These are phyloP conservation scores for Epichloe hybrida DNA, from an alignment of 2,329 filamentous ascomycete species.

Conservation along the genomic window DNA sequence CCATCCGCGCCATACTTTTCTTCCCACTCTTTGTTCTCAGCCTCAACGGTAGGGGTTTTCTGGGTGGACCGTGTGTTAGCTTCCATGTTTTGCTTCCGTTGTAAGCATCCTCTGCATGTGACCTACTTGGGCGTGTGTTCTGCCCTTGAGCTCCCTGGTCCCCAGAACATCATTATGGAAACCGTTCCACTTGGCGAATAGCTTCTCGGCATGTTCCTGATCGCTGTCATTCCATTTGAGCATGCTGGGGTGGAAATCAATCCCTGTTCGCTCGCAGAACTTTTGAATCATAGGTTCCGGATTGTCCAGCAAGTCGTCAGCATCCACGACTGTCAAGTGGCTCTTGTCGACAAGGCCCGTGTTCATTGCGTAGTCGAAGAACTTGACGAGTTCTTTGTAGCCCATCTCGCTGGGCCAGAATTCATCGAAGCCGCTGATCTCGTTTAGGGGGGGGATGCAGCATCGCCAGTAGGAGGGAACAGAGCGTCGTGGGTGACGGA, in stretches of 20 bases:
- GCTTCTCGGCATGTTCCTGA: slow-evolving; percentile 56
- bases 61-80: slow-evolving; percentile 17
- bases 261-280: slow-evolving; percentile 70
- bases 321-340: slow-evolving; percentile 76
- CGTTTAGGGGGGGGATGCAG: slow-evolving; percentile 73
- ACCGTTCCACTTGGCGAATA: slow-evolving; percentile 93
- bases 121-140: slow-evolving; percentile 48
- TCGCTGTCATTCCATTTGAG: slow-evolving; percentile 70
- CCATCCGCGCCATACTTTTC: slow-evolving; percentile 62
- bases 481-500: slow-evolving; percentile 83
- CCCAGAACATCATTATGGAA: slow-evolving; percentile 93
- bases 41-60: slow-evolving; percentile 49
- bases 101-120: not conserved
- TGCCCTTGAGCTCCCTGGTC: slow-evolving; percentile 61
- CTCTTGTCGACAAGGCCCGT: slow-evolving; percentile 58
- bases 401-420: slow-evolving; percentile 85
- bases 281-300: slow-evolving; percentile 61
- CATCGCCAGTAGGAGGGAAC: slow-evolving; percentile 93
- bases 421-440: slow-evolving; percentile 70
- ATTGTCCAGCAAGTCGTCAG: slow-evolving; percentile 83
- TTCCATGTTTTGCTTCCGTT: not conserved
- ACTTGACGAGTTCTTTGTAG: slow-evolving; percentile 70
- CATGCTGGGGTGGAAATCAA: slow-evolving; percentile 67
- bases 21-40: slow-evolving; percentile 58
- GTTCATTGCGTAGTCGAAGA: slow-evolving; percentile 73